Evolutionary conservation across 768 basidiomycete species (phyloP), one percentile per base, ranked within the genome.

Genomic region (Mycena latifolia): DNA sequence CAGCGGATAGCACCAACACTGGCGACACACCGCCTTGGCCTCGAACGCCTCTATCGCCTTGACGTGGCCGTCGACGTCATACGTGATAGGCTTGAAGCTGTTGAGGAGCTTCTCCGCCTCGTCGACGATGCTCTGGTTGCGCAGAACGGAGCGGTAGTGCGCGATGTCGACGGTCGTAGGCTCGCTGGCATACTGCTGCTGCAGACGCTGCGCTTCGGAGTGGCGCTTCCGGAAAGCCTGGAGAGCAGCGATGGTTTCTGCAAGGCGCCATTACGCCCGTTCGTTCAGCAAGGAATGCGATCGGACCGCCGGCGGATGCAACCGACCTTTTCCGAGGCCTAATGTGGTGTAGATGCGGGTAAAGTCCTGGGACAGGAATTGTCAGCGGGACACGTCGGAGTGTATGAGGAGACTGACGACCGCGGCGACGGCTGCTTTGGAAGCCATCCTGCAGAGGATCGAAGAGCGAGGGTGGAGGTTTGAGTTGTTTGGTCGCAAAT

Each of bases 1-100:
- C 57, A 47, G 25, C 10, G 25, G 28, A 25, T 25, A 47, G n/a
- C n/a, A 41, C 31, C 33, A 60, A 29, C 53, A 75, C 77, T 61
- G 10, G 4, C 12, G 15, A 84, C 92, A 72, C 71, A 98, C 97
- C 67, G 98, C 98, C 82, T 96, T 98, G 66, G 88, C 85, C 86
- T 99, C 94, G 79, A 99, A 99, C 54, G 94, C 90, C 77, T 97
- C 95, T 73, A 99, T 98, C 48, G 94, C 95, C 81, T 95, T 97
- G 80, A 98, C 77, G 79, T 96, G 94, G 58, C 93, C 85, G 72
- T 80, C 81, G 63, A 96, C 92, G 76, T 99, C 97, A 80, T 98
- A 98, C 2, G 94, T 92, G 56, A 95, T 91, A 37, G 98, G 94
- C 82, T 97, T 98, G 86, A 98, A 99, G 35, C 88, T 88, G 66